Conservation (phyloP, 495 filamentous ascomycete genomes). For the Monascus purpureus region DNA sequence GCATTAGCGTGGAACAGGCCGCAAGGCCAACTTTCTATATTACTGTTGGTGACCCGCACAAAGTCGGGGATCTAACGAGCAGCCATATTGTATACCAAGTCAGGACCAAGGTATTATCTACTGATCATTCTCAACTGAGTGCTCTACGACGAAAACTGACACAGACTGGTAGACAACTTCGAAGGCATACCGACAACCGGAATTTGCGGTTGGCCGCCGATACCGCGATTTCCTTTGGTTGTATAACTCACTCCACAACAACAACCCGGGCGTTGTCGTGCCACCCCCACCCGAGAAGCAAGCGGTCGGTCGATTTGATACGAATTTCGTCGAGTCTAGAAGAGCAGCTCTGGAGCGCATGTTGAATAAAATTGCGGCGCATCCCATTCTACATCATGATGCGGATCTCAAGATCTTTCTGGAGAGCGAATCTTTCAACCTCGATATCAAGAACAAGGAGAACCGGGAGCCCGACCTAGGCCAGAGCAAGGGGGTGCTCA, state of each 20-base stretch:
- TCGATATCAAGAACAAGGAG: conserved; percentile 97
- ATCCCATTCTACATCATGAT: conserved; percentile 87
- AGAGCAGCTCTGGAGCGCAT: conserved; percentile 86
- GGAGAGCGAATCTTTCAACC: conserved; percentile 87
- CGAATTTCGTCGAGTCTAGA: conserved; percentile 87
- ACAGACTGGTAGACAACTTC: conserved; percentile 57
- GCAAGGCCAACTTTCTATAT: conserved; percentile 87
- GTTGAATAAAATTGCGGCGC: conserved; percentile 86
- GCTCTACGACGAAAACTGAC: conserved; percentile 11
- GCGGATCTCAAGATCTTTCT: conserved; percentile 89
- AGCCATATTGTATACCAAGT: conserved; percentile 97
- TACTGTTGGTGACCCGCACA: conserved; percentile 88
- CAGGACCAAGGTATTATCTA: conserved; percentile 59
- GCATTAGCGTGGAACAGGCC: conserved; percentile 77
- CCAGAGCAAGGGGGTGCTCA: conserved; percentile 87
- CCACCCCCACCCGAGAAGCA: conserved; percentile 97
- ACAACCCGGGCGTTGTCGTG: conserved; percentile 89
- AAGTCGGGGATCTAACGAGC: conserved; percentile 90
- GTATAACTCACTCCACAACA: conserved; percentile 82
- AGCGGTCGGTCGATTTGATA: conserved; percentile 89
- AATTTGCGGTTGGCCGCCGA: conserved; percentile 82
- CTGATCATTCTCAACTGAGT: too few relatives aligned
- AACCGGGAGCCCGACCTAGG: conserved; percentile 71
- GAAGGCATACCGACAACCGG: conserved; percentile 80
- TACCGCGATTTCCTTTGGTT: conserved; percentile 98